Percentiles rank a stretch among this genome's conserved stretches.
Conservation (phyloP, 148 eudicot species). For the Mesembryanthemum crystallinum region DNA sequence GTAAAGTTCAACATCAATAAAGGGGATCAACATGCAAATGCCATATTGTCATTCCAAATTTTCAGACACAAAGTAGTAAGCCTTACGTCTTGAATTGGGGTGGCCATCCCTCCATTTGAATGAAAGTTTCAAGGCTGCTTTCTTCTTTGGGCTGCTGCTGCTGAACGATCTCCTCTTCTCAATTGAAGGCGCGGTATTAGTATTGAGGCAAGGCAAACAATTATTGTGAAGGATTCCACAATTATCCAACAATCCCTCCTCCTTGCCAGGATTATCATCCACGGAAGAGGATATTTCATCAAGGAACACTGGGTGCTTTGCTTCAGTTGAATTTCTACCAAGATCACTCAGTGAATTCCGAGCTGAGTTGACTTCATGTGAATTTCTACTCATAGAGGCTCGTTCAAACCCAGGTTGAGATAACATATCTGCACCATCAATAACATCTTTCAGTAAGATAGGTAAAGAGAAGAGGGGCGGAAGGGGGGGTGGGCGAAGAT, state of each 20-base stretch:
- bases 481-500: background rate
- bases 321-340: conserved; percentile 46
- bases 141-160: conserved; percentile 67
- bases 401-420: conserved; percentile 52
- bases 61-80: background rate
- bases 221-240: conserved; percentile 70
- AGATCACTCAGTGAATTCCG: conserved; percentile 48
- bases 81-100: conserved; percentile 41
- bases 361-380: conserved; percentile 41
- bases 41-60: background rate
- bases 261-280: conserved; percentile 50
- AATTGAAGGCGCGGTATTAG: conserved; percentile 53
- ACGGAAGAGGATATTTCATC: conserved; percentile 62
- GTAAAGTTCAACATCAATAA: background rate
- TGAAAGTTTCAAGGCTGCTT: conserved; percentile 55
- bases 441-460: conserved; percentile 7
- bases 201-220: conserved; percentile 76
- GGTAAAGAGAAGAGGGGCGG: background rate
- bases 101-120: conserved; percentile 88
- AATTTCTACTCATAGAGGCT: conserved; percentile 36
- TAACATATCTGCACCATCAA: conserved; percentile 45
- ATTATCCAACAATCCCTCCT: conserved; percentile 53
- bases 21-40: background rate
- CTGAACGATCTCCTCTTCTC: conserved; percentile 71
- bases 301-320: conserved; percentile 45